These are phyloP conservation scores for Monilinia aucupariae DNA, from an alignment of 2,329 filamentous ascomycete genomes.

Conservation along the genomic window DNA sequence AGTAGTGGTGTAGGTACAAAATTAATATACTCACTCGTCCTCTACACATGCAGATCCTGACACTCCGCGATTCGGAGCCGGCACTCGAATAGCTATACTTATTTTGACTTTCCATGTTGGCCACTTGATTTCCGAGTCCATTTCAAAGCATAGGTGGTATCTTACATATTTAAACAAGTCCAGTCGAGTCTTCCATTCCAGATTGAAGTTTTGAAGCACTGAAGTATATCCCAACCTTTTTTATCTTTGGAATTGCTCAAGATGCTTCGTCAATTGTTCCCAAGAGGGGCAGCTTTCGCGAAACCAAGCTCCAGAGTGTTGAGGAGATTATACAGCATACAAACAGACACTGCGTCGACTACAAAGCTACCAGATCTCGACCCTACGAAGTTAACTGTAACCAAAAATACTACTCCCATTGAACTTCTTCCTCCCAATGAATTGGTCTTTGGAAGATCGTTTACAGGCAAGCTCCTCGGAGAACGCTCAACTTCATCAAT, in stretches of 20 bases:
- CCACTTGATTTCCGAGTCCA: background rate
- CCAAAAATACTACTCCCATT: conserved; percentile 71
- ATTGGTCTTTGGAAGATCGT: conserved; percentile 82
- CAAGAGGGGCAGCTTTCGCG: conserved; percentile 39
- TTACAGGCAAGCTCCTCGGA: conserved; percentile 62
- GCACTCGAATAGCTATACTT: background rate
- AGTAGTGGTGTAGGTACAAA: too few species aligned
- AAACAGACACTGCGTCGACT: conserved; percentile 32
- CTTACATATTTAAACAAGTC: background rate
- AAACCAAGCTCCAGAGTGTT: conserved; percentile 34
- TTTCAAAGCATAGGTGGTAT: conserved; percentile 2
- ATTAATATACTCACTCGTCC: too few species aligned
- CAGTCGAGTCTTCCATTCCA: background rate
- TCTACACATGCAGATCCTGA: background rate
- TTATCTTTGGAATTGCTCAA: conserved; percentile 17
- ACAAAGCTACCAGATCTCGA: conserved; percentile 63
- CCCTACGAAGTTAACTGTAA: conserved; percentile 67
- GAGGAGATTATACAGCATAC: conserved; percentile 47
- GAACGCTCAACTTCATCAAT: background rate
- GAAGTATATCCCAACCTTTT: background rate
- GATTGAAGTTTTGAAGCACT: too few species aligned
- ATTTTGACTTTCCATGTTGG: background rate
- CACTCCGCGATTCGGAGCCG: conserved; percentile 11
- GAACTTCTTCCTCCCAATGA: conserved; percentile 67
- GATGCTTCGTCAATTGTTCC: conserved; percentile 46